Percentiles rank a stretch among this genome's conserved stretches.
Evolutionary conservation across 306 rosid species (phyloP).

Genomic region (Trichosanthes truncata): DNA sequence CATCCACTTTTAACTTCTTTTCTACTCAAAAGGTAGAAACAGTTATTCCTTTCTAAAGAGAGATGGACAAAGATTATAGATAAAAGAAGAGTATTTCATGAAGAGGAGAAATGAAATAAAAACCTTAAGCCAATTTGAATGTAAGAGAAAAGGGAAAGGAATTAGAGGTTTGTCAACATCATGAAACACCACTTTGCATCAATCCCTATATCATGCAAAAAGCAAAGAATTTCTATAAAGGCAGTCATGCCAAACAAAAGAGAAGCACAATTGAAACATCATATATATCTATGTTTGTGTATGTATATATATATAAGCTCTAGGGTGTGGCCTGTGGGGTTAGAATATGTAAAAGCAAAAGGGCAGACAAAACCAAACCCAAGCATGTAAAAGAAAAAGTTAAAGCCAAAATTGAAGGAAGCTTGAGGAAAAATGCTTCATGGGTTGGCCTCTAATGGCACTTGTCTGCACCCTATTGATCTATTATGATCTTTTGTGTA

Average conservation of each 20-base stretch:
- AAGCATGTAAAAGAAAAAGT: conserved; percentile 1
- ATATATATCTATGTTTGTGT: neutral
- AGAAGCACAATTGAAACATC: conserved; percentile 8
- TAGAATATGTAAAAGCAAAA: neutral
- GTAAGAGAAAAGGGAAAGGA: neutral
- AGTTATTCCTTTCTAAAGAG: neutral
- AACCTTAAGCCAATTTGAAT: neutral
- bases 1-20: neutral
- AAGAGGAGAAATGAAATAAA: neutral
- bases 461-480: neutral
- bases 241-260: conserved; percentile 8
- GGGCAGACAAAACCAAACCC: neutral
- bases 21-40: neutral
- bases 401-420: conserved; percentile 13
- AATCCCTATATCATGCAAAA: conserved; percentile 7
- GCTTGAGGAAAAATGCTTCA: neutral
- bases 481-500: neutral
- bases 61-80: neutral
- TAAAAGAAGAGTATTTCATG: neutral
- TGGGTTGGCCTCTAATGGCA: conserved; percentile 6
- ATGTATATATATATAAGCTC: neutral
- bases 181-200: neutral
- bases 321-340: neutral
- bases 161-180: conserved; percentile 11
- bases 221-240: neutral